phyloP scores from a whole-genome alignment of 257 asterid species.

The Galeopsis tetrahit region DNA sequence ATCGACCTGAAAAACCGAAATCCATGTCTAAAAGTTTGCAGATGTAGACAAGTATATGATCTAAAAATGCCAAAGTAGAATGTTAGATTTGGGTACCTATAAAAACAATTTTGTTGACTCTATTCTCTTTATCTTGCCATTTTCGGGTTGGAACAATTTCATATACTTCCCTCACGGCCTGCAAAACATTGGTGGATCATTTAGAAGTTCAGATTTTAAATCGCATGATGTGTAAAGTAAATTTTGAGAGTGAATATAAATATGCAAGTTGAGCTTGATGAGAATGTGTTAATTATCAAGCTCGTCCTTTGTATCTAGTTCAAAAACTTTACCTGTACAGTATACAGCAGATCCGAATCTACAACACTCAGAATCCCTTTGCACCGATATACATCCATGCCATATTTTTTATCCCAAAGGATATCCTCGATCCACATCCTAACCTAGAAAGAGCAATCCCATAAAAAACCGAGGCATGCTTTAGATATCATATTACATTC shows the following conservation, averaged over 20 bases:
- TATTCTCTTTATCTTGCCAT: constrained; percentile 72
- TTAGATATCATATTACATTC: constrained; percentile 8
- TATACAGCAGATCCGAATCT: constrained; percentile 74
- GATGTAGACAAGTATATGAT: not conserved
- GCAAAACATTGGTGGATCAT: constrained; percentile 25
- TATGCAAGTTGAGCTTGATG: not conserved
- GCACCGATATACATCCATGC: constrained; percentile 95
- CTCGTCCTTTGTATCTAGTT: constrained; percentile 1
- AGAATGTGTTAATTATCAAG: constrained; percentile 11
- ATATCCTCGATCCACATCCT: constrained; percentile 87
- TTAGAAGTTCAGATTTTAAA: constrained; percentile 13
- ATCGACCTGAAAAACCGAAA: constrained; percentile 59
- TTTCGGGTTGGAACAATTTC: constrained; percentile 85
- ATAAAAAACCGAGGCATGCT: not conserved
- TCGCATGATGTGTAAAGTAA: not conserved
- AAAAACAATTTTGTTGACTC: constrained; percentile 77
- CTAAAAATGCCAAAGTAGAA: not conserved
- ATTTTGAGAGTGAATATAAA: not conserved
- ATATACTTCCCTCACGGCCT: constrained; percentile 96
- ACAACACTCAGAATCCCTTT: constrained; percentile 74
- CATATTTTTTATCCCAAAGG: constrained; percentile 88
- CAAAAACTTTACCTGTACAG: constrained; percentile 69
- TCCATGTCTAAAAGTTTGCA: constrained; percentile 2
- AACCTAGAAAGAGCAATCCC: constrained; percentile 47
- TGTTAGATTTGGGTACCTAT: constrained; percentile 56